Evolutionary conservation across 176 grass and related monocot genomes (phyloP).

Genomic region (Pharus latifolius): DNA sequence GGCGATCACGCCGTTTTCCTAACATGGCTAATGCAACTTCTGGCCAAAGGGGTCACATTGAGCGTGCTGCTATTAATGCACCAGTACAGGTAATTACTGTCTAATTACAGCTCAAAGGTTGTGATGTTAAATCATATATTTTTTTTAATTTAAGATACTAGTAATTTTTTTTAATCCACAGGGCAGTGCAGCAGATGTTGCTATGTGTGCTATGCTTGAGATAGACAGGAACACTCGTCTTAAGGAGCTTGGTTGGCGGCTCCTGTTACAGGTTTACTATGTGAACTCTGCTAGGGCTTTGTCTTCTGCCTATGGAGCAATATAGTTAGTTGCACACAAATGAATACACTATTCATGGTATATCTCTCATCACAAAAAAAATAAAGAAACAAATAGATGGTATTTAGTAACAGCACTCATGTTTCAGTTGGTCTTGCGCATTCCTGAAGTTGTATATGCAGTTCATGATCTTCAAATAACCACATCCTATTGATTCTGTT

Average conservation of each 20-base stretch:
- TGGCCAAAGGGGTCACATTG: slow-evolving; percentile 56
- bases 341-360: background rate
- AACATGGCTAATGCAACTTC: slow-evolving; percentile 24
- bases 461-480: too few species aligned
- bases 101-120: slow-evolving; percentile 4
- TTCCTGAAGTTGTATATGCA: too few species aligned
- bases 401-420: background rate
- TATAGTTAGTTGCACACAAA: background rate
- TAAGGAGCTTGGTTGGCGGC: slow-evolving; percentile 90
- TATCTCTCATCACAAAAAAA: background rate
- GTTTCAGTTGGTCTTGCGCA: too few species aligned
- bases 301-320: background rate
- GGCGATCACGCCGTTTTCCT: slow-evolving; percentile 72
- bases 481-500: background rate
- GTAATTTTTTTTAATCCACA: slow-evolving; percentile 28
- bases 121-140: background rate
- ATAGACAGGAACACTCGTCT: slow-evolving; percentile 68
- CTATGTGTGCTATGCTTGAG: slow-evolving; percentile 97
- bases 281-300: background rate
- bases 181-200: slow-evolving; percentile 94
- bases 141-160: background rate
- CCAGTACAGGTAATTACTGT: slow-evolving; percentile 73
- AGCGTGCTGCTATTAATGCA: slow-evolving; percentile 89
- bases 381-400: background rate
- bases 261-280: slow-evolving; percentile 66